Percentiles rank a stretch among this genome's conserved stretches.
These are phyloP conservation scores for Trypanosoma congolense DNA, from an alignment of 208 protist genomes.

Conservation along the genomic window DNA sequence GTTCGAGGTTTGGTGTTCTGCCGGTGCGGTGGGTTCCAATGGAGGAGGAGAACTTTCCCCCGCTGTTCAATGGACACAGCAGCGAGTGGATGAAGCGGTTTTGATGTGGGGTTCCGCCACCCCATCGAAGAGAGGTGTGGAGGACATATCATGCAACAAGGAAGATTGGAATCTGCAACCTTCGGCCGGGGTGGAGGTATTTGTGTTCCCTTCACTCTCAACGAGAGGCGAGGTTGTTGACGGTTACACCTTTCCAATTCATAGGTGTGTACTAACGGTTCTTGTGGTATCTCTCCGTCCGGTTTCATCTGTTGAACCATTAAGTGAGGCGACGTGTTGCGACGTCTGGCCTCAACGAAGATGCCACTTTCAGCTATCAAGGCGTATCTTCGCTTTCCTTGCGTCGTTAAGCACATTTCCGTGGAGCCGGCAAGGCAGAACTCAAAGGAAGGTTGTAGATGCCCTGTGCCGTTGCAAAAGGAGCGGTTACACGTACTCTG, in stretches of 20 bases:
- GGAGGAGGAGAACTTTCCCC: neutral
- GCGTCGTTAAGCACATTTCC: neutral
- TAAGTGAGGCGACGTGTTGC: too few relatives aligned
- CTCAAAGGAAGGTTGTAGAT: neutral
- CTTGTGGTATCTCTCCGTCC: constrained; percentile 6
- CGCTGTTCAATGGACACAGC: constrained; percentile 4
- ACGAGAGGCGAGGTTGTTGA: constrained; percentile 10
- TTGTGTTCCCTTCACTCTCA: constrained; percentile 16
- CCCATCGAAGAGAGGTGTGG: too few relatives aligned
- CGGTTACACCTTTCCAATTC: constrained; percentile 4
- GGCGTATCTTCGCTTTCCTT: constrained; percentile 23
- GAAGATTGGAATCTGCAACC: too few relatives aligned
- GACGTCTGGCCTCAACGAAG: neutral
- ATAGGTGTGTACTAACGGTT: constrained; percentile 17
- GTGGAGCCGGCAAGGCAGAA: neutral
- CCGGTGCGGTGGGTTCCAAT: constrained; percentile 4
- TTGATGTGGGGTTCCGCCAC: constrained; percentile 1
- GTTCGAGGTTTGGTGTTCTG: constrained; percentile 59
- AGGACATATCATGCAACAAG: too few relatives aligned
- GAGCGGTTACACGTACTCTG: constrained; percentile 18
- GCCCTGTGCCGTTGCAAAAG: neutral
- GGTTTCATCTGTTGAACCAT: neutral
- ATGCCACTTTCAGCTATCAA: constrained; percentile 25
- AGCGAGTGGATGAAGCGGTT: constrained; percentile 12
- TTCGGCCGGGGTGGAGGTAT: constrained; percentile 3